Conservation (phyloP, 257 asterid species). For the Euphrasia confusa region DNA sequence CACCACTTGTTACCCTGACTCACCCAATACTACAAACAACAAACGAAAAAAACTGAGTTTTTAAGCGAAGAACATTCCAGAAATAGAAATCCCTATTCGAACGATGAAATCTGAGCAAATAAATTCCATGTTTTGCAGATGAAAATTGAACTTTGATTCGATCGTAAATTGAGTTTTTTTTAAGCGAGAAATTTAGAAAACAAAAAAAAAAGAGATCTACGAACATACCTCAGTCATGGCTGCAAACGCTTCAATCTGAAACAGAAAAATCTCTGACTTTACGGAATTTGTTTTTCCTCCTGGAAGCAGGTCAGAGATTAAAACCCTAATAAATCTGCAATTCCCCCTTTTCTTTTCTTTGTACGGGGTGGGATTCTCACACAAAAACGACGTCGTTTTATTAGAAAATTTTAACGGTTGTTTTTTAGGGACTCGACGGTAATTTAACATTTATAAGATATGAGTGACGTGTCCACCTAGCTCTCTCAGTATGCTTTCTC, state of each 20-base stretch:
- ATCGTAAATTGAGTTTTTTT: constrained; percentile 10
- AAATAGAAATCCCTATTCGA: too few relatives aligned
- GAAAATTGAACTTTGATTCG: neutral
- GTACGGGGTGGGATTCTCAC: neutral
- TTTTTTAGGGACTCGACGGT: neutral
- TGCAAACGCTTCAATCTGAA: constrained; percentile 26
- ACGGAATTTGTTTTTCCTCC: constrained; percentile 7
- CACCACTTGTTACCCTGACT: constrained; percentile 99
- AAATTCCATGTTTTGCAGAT: neutral
- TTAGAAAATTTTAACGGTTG: too few relatives aligned
- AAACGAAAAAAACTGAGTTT: constrained; percentile 6
- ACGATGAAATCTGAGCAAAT: neutral
- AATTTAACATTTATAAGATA: neutral
- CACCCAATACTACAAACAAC: constrained; percentile 76
- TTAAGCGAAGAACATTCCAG: neutral
- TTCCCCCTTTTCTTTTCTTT: constrained; percentile 24
- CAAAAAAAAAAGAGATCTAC: constrained; percentile 5
- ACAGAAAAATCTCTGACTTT: constrained; percentile 13
- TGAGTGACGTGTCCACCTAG: too few relatives aligned
- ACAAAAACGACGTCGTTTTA: neutral
- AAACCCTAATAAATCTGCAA: constrained; percentile 25
- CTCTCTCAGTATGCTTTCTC: neutral
- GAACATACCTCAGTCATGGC: constrained; percentile 85
- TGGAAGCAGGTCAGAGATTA: constrained; percentile 3
- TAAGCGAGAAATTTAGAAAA: constrained; percentile 1